These are phyloP conservation scores for Barnettozyma vustinii DNA, from an alignment of 805 yeast species.

Conservation along the genomic window DNA sequence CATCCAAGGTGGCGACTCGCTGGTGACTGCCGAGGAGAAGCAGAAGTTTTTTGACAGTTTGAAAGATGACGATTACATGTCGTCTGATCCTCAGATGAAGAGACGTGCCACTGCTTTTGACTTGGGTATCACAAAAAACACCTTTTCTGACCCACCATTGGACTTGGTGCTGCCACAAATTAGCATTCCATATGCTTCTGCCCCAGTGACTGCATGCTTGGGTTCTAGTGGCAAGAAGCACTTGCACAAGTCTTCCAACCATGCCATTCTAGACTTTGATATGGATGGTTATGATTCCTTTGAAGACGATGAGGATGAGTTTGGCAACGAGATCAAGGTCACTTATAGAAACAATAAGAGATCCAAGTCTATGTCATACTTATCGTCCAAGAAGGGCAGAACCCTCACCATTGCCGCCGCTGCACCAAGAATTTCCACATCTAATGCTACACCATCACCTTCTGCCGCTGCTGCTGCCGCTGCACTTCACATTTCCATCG, in stretches of 20 bases:
- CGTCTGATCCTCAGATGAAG: conserved; percentile 25
- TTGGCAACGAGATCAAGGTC: conserved; percentile 35
- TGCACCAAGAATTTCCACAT: conserved; percentile 72
- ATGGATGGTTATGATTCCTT: conserved; percentile 39
- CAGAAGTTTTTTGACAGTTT: conserved; percentile 20
- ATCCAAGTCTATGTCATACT: conserved; percentile 58
- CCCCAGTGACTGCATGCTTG: conserved; percentile 72
- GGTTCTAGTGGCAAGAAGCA: conserved; percentile 23
- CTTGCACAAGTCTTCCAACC: conserved; percentile 1
- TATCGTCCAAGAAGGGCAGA: conserved; percentile 46
- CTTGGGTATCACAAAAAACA: conserved; percentile 37
- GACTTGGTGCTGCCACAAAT: conserved; percentile 38
- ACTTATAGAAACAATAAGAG: conserved; percentile 45
- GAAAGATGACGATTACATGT: conserved; percentile 14
- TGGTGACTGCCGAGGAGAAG: conserved; percentile 22
- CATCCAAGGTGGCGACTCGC: conserved; percentile 2
- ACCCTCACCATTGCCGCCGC: conserved; percentile 70
- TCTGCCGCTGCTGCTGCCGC: conserved; percentile 72
- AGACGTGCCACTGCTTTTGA: conserved; percentile 52
- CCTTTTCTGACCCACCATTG: conserved; percentile 31
- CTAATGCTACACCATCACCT: conserved; percentile 50
- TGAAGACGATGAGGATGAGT: conserved; percentile 33
- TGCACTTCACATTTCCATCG: conserved; percentile 65
- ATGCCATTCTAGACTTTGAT: conserved; percentile 36
- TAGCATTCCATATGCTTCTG: conserved; percentile 62